These are phyloP conservation scores for Termitomyces heimii DNA, from an alignment of 768 basidiomycete species.

Conservation along the genomic window DNA sequence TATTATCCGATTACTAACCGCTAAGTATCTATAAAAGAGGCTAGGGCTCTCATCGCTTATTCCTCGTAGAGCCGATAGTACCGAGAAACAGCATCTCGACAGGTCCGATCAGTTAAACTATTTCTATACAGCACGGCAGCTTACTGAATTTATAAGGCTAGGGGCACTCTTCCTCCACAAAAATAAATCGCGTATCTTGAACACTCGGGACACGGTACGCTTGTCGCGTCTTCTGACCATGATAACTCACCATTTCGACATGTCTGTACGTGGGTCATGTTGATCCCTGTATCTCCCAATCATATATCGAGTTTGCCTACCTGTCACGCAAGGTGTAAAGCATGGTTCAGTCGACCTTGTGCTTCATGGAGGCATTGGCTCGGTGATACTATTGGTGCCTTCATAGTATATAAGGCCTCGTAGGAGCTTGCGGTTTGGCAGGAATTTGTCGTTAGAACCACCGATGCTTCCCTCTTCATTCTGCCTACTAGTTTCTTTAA, in stretches of 20 bases:
- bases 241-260: neutral
- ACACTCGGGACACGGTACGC: neutral
- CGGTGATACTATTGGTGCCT: conserved; percentile 10
- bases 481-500: neutral
- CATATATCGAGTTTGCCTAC: neutral
- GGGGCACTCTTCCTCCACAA: neutral
- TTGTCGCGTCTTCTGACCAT: conserved; percentile 5
- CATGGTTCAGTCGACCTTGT: conserved; percentile 4
- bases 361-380: neutral
- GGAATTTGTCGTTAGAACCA: neutral
- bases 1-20: conserved; percentile 10
- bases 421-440: neutral
- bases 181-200: neutral
- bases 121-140: neutral
- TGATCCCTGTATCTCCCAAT: conserved; percentile 2
- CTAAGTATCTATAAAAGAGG: conserved; percentile 2
- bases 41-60: conserved; percentile 1
- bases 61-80: neutral
- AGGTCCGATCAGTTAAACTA: neutral
- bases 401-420: neutral
- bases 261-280: neutral
- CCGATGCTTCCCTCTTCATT: neutral
- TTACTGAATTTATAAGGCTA: neutral
- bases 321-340: neutral
- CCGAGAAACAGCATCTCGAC: neutral